Evolutionary conservation across 495 filamentous ascomycete genomes (phyloP).

Genomic region (Choiromyces venosus): DNA sequence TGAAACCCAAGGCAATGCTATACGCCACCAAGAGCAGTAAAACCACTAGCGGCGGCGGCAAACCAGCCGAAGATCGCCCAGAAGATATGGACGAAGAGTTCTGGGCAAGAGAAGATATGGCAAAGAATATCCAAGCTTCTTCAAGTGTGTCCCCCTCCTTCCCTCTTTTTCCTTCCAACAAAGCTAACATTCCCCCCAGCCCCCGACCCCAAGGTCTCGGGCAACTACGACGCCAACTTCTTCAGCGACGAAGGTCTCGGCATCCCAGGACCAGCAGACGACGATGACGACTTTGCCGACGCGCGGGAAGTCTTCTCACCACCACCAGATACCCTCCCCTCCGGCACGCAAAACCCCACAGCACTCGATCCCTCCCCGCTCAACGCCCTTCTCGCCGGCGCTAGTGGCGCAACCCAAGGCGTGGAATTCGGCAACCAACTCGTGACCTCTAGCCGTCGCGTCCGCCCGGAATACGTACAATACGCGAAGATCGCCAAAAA

Average conservation of each 20-base stretch:
- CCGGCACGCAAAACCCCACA: constrained; percentile 45
- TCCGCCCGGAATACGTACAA: constrained; percentile 90
- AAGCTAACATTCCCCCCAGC: neutral
- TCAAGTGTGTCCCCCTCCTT: constrained; percentile 11
- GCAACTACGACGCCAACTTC: constrained; percentile 93
- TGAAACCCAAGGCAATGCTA: constrained; percentile 81
- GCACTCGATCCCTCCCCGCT: constrained; percentile 9
- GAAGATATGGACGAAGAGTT: constrained; percentile 90
- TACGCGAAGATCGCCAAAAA: constrained; percentile 97
- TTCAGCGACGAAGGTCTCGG: constrained; percentile 86
- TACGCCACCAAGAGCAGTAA: constrained; percentile 32
- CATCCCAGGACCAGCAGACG: constrained; percentile 62
- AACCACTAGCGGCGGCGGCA: constrained; percentile 8
- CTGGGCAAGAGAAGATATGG: constrained; percentile 75
- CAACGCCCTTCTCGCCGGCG: constrained; percentile 1
- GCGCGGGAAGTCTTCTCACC: constrained; percentile 86
- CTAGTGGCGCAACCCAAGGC: constrained; percentile 37
- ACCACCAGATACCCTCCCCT: constrained; percentile 46
- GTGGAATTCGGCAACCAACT: constrained; percentile 84
- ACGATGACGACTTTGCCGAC: constrained; percentile 80
- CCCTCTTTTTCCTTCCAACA: neutral
- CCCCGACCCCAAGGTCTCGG: constrained; percentile 53
- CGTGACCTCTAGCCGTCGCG: constrained; percentile 76
- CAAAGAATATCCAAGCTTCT: constrained; percentile 38
- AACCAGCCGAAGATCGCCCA: constrained; percentile 29